phyloP scores from a whole-genome alignment of 106 monocot genomes.

The Amphibolis antarctica region DNA sequence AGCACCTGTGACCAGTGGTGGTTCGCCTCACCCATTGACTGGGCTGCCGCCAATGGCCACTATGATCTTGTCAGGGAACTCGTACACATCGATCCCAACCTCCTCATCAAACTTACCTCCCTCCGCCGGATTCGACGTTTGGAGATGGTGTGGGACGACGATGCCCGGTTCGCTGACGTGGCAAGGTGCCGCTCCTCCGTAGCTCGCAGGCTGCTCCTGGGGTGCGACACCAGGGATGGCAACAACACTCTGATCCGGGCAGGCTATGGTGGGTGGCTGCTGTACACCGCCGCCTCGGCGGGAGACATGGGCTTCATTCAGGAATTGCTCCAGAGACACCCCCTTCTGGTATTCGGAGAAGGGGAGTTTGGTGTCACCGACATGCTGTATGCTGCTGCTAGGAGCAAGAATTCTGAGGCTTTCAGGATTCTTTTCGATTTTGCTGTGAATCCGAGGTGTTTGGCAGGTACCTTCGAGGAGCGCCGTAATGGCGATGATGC shows the following conservation, averaged over 20 bases:
- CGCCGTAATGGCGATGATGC: neutral
- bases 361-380: conserved; percentile 91
- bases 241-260: conserved; percentile 43
- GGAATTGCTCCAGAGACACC: conserved; percentile 11
- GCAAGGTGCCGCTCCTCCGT: conserved; percentile 48
- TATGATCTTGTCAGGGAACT: conserved; percentile 87
- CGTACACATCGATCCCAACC: conserved; percentile 68
- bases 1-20: conserved; percentile 88
- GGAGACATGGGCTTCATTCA: conserved; percentile 43
- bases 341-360: conserved; percentile 77
- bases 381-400: conserved; percentile 82
- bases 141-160: conserved; percentile 81
- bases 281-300: conserved; percentile 73
- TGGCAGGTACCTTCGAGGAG: neutral
- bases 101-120: conserved; percentile 90
- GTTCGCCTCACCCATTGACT: conserved; percentile 88
- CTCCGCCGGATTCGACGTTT: conserved; percentile 79
- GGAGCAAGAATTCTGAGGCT: conserved; percentile 46
- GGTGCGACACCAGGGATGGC: conserved; percentile 37
- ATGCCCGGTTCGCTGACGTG: conserved; percentile 26
- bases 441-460: conserved; percentile 22
- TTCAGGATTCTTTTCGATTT: conserved; percentile 49
- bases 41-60: conserved; percentile 83
- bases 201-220: conserved; percentile 43
- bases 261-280: conserved; percentile 87